Evolutionary conservation across 2,329 filamentous ascomycete species (phyloP), one percentile per base, ranked within the genome.

Genomic region (Bipolaris zeicola): DNA sequence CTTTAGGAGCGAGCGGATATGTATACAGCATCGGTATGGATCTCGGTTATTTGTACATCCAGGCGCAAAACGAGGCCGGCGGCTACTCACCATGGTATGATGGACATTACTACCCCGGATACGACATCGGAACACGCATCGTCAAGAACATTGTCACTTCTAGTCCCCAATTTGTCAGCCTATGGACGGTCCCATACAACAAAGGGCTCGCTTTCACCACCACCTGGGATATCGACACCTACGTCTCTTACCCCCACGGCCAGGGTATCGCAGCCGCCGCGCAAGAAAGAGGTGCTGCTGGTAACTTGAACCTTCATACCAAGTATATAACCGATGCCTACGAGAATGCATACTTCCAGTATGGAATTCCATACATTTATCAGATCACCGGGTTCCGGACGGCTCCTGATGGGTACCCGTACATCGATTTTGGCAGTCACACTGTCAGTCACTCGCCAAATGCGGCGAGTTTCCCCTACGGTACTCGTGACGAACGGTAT

Each of bases 401-500:
- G 5, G 54, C 37, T 24, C 54, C 54, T 3, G 54, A 57, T 10
- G 54, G 54, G 8, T 44, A 57, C 18, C 54, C 54, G 1, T 57
- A 33, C 4, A 57, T 57, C 31, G 54, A 57, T 41, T 57, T 57
- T 36, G 54, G 54, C n/a, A 48, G 37, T 33, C 54, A 57, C 18
- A 57, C 50, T 22, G 54, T 57, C 38, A 57, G 54, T 14, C 54
- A 57, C 37, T 57, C 54, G 38, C 54, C 54, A 18, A 57, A 57
- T 11, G 54, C 54, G 8, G 54, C 54, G 5, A 24, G 24, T 3
- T 57, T 57, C 4, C 3, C n/a, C 14, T 57, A 48, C 10, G 54
- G 54, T 4, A 57, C 43, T n/a, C 49, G 48, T 2, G 7, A 53
- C 3, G 54, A 57, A 20, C 49, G 24, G 18, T 57, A 44, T 16